These are phyloP conservation scores for Prillingera fragicola DNA, from an alignment of 1,284 basidiomycete genomes.

Conservation along the genomic window DNA sequence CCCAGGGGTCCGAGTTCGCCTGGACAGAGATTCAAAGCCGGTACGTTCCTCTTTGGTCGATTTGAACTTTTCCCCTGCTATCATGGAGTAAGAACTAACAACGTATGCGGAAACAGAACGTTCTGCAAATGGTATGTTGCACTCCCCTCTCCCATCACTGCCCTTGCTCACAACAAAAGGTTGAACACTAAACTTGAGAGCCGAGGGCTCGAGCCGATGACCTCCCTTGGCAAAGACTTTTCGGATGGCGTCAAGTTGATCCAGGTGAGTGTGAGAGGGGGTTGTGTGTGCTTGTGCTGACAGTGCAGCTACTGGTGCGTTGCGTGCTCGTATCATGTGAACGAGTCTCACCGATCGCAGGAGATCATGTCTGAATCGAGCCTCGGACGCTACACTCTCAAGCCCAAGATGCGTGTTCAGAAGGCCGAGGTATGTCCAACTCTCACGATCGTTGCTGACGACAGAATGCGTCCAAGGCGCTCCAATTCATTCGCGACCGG, in stretches of 20 bases:
- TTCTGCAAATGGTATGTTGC: slow-evolving; percentile 45
- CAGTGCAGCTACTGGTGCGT: slow-evolving; percentile 65
- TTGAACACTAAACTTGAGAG: slow-evolving; percentile 90
- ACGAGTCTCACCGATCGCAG: slow-evolving; percentile 47
- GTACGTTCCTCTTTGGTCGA: slow-evolving; percentile 1
- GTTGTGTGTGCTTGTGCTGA: not conserved
- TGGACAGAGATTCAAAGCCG: slow-evolving; percentile 20
- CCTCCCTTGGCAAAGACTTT: slow-evolving; percentile 80
- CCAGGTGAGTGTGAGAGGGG: slow-evolving; percentile 49
- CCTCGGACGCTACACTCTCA: slow-evolving; percentile 84
- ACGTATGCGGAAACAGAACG: slow-evolving; percentile 24
- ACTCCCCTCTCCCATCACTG: too few relatives aligned
- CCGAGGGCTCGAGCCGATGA: slow-evolving; percentile 81
- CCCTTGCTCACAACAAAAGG: slow-evolving; percentile 56
- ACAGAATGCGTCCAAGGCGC: slow-evolving; percentile 85
- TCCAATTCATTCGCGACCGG: slow-evolving; percentile 89
- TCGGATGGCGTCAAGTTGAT: slow-evolving; percentile 93
- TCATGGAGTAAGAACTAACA: not conserved
- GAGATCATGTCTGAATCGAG: slow-evolving; percentile 94
- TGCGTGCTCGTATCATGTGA: not conserved
- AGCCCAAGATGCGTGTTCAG: slow-evolving; percentile 85
- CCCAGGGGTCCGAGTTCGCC: slow-evolving; percentile 12
- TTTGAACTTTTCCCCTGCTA: not conserved
- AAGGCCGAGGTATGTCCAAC: slow-evolving; percentile 64
- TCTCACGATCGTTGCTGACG: not conserved